Base-by-base conservation (phyloP, 768 basidiomycete genomes). In the Paxillus ammoniavirescens region DNA sequence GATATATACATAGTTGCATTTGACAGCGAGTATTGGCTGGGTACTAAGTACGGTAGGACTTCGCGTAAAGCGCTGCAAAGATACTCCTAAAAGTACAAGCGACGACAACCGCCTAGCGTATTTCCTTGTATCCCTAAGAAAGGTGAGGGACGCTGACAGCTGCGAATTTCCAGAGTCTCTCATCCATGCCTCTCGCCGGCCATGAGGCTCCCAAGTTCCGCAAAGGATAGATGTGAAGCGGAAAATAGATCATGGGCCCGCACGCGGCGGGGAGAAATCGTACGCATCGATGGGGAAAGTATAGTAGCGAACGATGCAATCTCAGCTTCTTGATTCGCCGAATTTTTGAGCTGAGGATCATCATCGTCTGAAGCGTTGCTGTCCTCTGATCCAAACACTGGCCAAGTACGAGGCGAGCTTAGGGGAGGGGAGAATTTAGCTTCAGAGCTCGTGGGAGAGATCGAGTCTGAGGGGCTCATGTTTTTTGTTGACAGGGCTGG, bases 201-300 rank as follows among this genome's bases (percentile, higher is more conserved):
- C 12, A 65, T 44, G 51, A 66, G n/a, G 47, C 44, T 68, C 14
- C 65, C 65, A 7, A 66, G 63, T 8, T 66, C 66, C 0, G 65
- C 18, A 33, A 66, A 66, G 0, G 65, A 66, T 1, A 66, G 61
- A 28, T 68, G 66, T 0, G 66, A 68, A 30, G 54, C 46, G 6
- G 66, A 61, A 21, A 66, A 66, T 5, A 63, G 7, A 17, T 66
- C 65, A 15, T 66, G 65, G 2, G 57, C 53, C 12, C 65, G 63
- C 48, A 67, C 3, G 14, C 40, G 57, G 9, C 59, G 65, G 12
- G 50, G 50, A 0, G 59, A 36, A 1, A 62, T 26, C 26, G 5
- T 52, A 2, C 49, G 53, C 0, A 52, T 8, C 4, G 63, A 58
- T 1, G 65, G 66, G 1, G 65, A 68, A 10, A 68, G 15, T 45